phyloP scores from a whole-genome alignment of 2,329 filamentous ascomycete species.

The Aureobasidium sp. region DNA sequence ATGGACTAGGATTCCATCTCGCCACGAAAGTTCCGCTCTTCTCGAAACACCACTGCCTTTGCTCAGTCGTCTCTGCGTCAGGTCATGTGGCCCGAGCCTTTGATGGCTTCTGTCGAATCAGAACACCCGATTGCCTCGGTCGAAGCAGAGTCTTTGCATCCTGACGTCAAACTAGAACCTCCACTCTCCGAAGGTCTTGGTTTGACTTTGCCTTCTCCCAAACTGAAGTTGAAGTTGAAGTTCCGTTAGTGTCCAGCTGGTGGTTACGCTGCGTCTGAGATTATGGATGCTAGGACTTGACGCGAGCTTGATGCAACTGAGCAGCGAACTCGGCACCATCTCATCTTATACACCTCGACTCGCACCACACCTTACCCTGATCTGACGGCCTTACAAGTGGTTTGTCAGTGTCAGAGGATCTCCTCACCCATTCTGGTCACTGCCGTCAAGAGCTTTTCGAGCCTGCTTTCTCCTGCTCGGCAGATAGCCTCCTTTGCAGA shows the following conservation, averaged over 20 bases:
- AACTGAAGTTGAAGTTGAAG: background rate
- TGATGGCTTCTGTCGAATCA: background rate
- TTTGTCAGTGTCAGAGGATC: no score
- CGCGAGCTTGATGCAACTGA: no score
- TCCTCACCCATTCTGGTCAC: background rate
- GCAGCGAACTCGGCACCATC: no score
- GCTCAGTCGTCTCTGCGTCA: background rate
- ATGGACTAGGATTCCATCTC: conserved; percentile 13
- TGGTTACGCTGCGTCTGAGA: background rate
- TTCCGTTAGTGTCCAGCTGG: background rate
- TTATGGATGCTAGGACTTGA: background rate
- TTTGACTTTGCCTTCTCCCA: background rate
- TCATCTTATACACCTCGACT: no score
- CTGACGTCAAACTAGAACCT: background rate
- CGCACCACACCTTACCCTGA: no score
- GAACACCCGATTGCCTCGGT: no score
- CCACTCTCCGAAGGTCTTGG: background rate
- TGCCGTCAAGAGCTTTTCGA: no score
- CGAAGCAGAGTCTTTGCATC: no score
- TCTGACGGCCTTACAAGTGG: no score
- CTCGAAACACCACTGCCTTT: background rate
- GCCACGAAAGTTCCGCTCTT: conserved; percentile 14
- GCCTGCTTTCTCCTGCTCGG: no score
- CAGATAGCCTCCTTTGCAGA: background rate
- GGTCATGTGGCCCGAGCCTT: background rate